These are phyloP conservation scores for Apiospora arundinis DNA, from an alignment of 2,329 filamentous ascomycete species.

Conservation along the genomic window DNA sequence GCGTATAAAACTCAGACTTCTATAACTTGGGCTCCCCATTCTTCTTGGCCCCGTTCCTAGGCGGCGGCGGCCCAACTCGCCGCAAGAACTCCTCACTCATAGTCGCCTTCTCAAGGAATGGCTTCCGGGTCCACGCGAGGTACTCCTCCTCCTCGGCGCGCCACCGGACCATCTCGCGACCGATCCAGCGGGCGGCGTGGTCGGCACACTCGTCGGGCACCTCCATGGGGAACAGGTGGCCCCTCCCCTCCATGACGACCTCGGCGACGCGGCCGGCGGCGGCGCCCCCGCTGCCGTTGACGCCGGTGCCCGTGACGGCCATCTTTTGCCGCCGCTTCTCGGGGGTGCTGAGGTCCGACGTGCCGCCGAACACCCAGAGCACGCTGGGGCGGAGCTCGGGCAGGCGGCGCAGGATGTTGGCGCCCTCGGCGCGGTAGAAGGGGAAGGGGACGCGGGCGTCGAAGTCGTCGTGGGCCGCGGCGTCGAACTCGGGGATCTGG, in stretches of 20 bases:
- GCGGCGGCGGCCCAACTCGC: slow-evolving; percentile 51
- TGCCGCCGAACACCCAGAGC: slow-evolving; percentile 72
- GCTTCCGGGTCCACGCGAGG: slow-evolving; percentile 52
- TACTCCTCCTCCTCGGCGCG: slow-evolving; percentile 62
- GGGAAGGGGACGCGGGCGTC: slow-evolving; percentile 45
- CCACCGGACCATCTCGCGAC: slow-evolving; percentile 63
- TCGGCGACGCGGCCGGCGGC: slow-evolving; percentile 71
- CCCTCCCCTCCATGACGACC: slow-evolving; percentile 67
- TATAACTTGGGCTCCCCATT: slow-evolving; percentile 1
- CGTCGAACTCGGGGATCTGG: slow-evolving; percentile 26
- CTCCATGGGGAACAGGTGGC: slow-evolving; percentile 88
- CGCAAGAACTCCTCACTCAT: slow-evolving; percentile 60
- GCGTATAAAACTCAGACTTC: neutral
- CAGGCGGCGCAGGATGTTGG: slow-evolving; percentile 61
- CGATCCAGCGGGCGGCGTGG: slow-evolving; percentile 62
- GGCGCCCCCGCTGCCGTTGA: slow-evolving; percentile 71
- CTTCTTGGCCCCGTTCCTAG: neutral
- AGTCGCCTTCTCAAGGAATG: slow-evolving; percentile 58
- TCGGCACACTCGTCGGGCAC: slow-evolving; percentile 70
- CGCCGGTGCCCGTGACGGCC: slow-evolving; percentile 65
- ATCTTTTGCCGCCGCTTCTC: slow-evolving; percentile 64
- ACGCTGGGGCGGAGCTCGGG: slow-evolving; percentile 67
- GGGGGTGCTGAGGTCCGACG: slow-evolving; percentile 61
- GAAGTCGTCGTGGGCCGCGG: slow-evolving; percentile 5
- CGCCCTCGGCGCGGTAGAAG: slow-evolving; percentile 73